These are phyloP conservation scores for Candida anutae DNA, from an alignment of 1,139 yeast species.

Conservation along the genomic window DNA sequence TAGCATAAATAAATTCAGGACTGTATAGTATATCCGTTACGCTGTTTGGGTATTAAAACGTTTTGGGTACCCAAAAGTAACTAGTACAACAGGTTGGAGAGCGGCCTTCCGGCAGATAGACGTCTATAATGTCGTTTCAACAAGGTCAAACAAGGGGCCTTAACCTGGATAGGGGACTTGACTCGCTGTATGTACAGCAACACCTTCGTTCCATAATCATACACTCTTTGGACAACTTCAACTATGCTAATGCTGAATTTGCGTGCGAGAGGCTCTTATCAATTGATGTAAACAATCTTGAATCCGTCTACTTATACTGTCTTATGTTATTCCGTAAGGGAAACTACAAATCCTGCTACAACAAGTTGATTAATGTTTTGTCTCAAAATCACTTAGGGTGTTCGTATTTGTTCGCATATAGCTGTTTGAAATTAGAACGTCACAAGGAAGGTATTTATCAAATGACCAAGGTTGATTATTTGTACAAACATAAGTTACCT, in stretches of 20 bases:
- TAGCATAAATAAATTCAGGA: too few relatives aligned
- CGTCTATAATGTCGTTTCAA: not conserved
- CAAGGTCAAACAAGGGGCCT: not conserved
- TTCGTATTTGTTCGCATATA: slow-evolving; percentile 57
- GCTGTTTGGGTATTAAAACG: too few relatives aligned
- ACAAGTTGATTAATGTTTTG: slow-evolving; percentile 28
- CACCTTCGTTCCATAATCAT: slow-evolving; percentile 51
- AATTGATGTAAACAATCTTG: slow-evolving; percentile 38
- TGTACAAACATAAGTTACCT: too few relatives aligned
- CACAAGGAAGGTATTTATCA: slow-evolving; percentile 60
- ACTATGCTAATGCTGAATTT: slow-evolving; percentile 67
- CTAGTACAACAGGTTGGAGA: not conserved
- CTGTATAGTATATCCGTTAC: too few relatives aligned
- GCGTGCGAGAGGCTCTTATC: slow-evolving; percentile 73
- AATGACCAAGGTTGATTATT: slow-evolving; percentile 26
- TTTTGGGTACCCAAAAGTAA: not conserved
- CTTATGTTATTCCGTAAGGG: slow-evolving; percentile 49
- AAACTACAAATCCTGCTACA: slow-evolving; percentile 55
- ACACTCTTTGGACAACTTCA: slow-evolving; percentile 66
- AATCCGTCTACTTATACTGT: slow-evolving; percentile 57
- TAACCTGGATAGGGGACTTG: slow-evolving; percentile 5
- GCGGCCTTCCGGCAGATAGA: too few relatives aligned
- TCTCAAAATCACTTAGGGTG: slow-evolving; percentile 56
- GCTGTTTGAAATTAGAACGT: slow-evolving; percentile 50
- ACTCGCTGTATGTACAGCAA: slow-evolving; percentile 21